Evolutionary conservation across 1,284 basidiomycete species (phyloP), one percentile per base, ranked within the genome.

Genomic region (Cutaneotrichosporon mucoides): DNA sequence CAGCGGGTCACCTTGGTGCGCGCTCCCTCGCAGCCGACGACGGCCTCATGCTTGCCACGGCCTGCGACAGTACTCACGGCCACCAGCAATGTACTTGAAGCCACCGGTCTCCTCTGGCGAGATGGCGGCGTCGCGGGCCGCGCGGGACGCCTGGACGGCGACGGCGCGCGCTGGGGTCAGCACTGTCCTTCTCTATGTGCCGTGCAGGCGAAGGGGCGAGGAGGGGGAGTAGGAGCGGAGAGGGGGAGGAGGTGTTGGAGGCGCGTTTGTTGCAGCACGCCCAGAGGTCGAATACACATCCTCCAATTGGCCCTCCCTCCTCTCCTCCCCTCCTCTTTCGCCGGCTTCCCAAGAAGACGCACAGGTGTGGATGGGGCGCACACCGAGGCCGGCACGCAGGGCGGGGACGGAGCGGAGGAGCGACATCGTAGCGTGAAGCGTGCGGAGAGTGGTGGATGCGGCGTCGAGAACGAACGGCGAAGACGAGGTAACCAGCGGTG

Each of bases 61-160:
- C 24, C 24, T 24, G 24, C 49, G 15, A 12, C 5, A 7, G 9
- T 42, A 62, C 62, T 55, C 51, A 63, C 62, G 59, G 44, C 60
- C 60, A 41, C 60, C 78, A 5, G 78, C 74, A 46, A 74, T 65
- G 66, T 79, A 79, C 63, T 77, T 76, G 73, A 73, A 77, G 35
- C 76, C 76, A 13, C 67, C 77, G 42, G 76, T 78, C 65, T 76
- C 75, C 40, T 76, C 60, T 41, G 77, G 66, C 15, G 69, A 54
- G 15, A 76, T 67, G 24, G 65, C 62, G 33, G 34, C 33, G 41
- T 55, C 34, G 42, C 57, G 59, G 13, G 41, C 62, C 36, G 67
- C 71, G 46, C 61, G 66, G 48, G 69, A 65, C 15, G 70, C 67
- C 49, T 67, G 68, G 34, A 76, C 45, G 41, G 72, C 70, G 12